Evolutionary conservation across 1,139 yeast species (phyloP).

Genomic region (Kodamaea ohmeri): DNA sequence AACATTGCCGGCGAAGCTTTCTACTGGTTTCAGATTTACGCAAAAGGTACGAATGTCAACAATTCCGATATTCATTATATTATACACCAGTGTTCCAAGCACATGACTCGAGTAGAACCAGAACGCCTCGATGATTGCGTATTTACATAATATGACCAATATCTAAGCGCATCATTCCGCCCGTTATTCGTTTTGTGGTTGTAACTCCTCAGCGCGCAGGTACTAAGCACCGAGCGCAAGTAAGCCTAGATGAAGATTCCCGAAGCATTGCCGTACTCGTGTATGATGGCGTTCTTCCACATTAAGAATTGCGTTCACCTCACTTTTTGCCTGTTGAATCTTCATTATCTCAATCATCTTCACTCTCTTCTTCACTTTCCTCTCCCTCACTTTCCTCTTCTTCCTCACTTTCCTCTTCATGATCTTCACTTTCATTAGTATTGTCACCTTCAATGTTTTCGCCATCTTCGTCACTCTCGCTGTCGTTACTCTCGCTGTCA

Average conservation of each 20-base stretch:
- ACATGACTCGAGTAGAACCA: too few relatives aligned
- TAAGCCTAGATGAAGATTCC: too few relatives aligned
- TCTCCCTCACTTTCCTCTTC: slow-evolving; percentile 21
- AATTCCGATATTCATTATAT: too few relatives aligned
- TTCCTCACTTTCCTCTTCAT: slow-evolving; percentile 23
- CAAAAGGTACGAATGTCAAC: too few relatives aligned
- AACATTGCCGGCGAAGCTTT: too few relatives aligned
- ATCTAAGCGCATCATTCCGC: too few relatives aligned
- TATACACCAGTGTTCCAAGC: too few relatives aligned
- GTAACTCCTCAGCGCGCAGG: not conserved
- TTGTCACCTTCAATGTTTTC: too few relatives aligned
- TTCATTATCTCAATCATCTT: not conserved
- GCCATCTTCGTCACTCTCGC: slow-evolving; percentile 6
- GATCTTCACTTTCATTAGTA: too few relatives aligned
- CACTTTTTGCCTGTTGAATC: not conserved
- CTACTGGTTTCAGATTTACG: too few relatives aligned
- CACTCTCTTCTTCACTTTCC: slow-evolving; percentile 15
- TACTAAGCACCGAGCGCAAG: not conserved
- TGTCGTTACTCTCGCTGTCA: slow-evolving; percentile 24
- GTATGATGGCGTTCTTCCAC: not conserved
- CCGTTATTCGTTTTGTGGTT: not conserved
- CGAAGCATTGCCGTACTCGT: not conserved
- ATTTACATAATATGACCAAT: not conserved
- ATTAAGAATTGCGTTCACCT: too few relatives aligned
- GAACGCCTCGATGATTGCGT: not conserved